Percentiles rank a stretch among this genome's conserved stretches.
Conservation (phyloP, 768 basidiomycete genomes). For the Boletellus ananas region DNA sequence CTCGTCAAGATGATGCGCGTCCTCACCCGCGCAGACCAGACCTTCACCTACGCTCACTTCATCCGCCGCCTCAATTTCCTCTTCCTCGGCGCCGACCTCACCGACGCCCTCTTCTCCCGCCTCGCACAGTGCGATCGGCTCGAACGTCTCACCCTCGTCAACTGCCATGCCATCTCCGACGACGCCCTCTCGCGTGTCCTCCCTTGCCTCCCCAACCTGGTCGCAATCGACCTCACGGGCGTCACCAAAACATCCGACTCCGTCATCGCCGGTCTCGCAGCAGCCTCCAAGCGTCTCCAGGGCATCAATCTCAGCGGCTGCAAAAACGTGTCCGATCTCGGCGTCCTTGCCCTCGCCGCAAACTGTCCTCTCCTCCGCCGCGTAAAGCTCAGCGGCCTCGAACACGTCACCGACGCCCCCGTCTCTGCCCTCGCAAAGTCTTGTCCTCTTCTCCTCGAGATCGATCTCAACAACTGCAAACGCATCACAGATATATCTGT, state of each 20-base stretch:
- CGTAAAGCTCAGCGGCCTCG: constrained; percentile 83
- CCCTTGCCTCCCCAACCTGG: constrained; percentile 67
- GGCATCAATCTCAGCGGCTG: constrained; percentile 91
- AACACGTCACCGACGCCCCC: constrained; percentile 69
- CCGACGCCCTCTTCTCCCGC: constrained; percentile 67
- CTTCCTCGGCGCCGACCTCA: constrained; percentile 62
- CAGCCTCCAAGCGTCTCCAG: constrained; percentile 70
- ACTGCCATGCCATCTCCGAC: constrained; percentile 66
- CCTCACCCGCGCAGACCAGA: constrained; percentile 58
- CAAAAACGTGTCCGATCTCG: constrained; percentile 71
- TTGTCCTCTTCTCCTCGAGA: constrained; percentile 87
- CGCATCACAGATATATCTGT: constrained; percentile 72
- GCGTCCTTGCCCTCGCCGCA: constrained; percentile 70
- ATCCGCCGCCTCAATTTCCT: constrained; percentile 91
- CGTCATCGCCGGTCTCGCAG: constrained; percentile 68
- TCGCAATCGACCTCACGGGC: constrained; percentile 81
- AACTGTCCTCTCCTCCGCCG: constrained; percentile 77
- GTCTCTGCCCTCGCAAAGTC: constrained; percentile 71
- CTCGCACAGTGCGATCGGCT: constrained; percentile 74
- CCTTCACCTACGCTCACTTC: constrained; percentile 84
- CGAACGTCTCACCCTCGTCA: constrained; percentile 85
- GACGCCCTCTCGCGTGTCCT: constrained; percentile 62
- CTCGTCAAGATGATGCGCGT: constrained; percentile 77
- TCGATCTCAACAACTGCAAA: constrained; percentile 86
- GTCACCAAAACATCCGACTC: constrained; percentile 66